These are phyloP conservation scores for Hygrophoropsis aurantiaca DNA, from an alignment of 768 basidiomycete species.

Conservation along the genomic window DNA sequence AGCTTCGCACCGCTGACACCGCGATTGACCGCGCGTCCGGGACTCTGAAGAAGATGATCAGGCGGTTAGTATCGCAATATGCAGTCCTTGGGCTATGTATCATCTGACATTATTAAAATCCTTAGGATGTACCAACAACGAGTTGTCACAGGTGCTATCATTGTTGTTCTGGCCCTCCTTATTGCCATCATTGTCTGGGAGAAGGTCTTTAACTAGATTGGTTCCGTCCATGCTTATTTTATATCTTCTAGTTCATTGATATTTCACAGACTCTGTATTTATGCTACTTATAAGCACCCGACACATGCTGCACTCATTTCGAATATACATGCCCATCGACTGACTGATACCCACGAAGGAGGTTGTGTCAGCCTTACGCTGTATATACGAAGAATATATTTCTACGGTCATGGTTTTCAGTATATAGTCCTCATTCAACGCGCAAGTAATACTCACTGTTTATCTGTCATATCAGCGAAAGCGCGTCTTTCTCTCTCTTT, in stretches of 20 bases:
- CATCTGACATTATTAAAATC: conserved; percentile 31
- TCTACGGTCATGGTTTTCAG: conserved; percentile 13
- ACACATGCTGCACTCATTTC: too few species aligned
- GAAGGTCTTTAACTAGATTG: conserved; percentile 54
- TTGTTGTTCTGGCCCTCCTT: conserved; percentile 79
- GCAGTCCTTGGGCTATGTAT: conserved; percentile 8
- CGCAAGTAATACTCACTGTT: conserved; percentile 13
- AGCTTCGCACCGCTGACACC: conserved; percentile 85
- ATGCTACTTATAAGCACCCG: conserved; percentile 8
- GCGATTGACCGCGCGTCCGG: conserved; percentile 90
- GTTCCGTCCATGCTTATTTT: conserved; percentile 2
- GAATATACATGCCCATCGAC: too few species aligned
- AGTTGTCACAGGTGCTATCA: conserved; percentile 82
- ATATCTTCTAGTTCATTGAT: conserved; percentile 12
- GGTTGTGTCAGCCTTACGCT: conserved; percentile 17
- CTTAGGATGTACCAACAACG: conserved; percentile 97
- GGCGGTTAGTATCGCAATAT: conserved; percentile 59
- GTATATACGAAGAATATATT: conserved; percentile 37
- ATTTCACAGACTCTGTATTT: conserved; percentile 22
- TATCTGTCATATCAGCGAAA: conserved; percentile 29
- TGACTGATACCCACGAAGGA: too few species aligned
- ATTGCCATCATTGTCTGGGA: conserved; percentile 81
- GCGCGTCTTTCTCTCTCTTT: conserved; percentile 23
- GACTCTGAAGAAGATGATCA: conserved; percentile 94
- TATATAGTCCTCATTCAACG: background rate